Evolutionary conservation across 2,329 filamentous ascomycete genomes (phyloP).

Genomic region (Scopulariopsis brevicaulis): DNA sequence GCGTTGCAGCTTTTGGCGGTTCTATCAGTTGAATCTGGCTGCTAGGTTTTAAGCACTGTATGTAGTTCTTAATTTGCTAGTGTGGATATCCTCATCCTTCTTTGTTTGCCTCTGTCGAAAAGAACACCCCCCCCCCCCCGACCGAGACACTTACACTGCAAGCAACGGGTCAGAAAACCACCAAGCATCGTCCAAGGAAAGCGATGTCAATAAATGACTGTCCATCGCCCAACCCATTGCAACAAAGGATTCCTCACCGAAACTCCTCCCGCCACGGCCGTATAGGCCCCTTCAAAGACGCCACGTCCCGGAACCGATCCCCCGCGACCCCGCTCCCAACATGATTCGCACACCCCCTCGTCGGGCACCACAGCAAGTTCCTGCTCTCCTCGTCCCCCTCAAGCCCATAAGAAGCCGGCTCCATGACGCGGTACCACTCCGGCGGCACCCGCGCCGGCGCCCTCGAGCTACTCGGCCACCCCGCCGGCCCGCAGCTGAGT

Average conservation of each 20-base stretch:
- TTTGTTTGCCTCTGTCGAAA: no score
- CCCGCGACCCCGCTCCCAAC: background rate
- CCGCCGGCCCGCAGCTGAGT: background rate
- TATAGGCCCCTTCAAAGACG: background rate
- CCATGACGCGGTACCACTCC: conserved; percentile 2
- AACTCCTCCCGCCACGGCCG: background rate
- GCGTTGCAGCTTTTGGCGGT: no score
- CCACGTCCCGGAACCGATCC: background rate
- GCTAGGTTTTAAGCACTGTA: no score
- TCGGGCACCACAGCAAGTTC: background rate
- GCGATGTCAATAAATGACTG: no score
- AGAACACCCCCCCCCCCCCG: no score
- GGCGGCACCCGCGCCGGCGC: background rate
- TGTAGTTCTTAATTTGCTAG: no score
- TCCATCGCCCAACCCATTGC: no score
- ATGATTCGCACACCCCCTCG: background rate
- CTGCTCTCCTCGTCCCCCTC: background rate
- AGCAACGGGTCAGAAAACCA: no score
- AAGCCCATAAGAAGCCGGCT: background rate
- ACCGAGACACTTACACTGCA: no score
- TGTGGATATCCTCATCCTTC: no score
- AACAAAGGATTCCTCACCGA: background rate
- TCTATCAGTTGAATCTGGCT: no score
- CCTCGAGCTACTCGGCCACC: background rate
- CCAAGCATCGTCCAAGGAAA: no score